Percentiles rank a stretch among this genome's conserved stretches.
Conservation (phyloP, 768 basidiomycete species). For the Leucocoprinus birnbaumii region DNA sequence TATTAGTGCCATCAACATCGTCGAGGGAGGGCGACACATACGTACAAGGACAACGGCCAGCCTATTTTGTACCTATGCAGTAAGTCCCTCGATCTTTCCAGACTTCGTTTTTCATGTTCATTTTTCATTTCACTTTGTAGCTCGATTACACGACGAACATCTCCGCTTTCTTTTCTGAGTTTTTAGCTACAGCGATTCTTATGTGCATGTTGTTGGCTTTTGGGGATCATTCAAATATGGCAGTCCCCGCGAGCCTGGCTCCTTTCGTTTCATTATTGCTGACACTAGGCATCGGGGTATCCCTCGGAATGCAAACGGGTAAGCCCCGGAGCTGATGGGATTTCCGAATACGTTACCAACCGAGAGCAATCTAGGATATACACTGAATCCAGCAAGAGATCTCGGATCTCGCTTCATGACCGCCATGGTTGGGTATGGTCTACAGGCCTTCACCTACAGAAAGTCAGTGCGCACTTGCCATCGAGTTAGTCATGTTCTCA, state of each 20-base stretch:
- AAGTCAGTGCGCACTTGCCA: slow-evolving; percentile 26
- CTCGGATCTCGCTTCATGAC: slow-evolving; percentile 67
- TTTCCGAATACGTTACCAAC: background rate
- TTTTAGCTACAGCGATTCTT: slow-evolving; percentile 53
- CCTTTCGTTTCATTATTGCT: slow-evolving; percentile 55
- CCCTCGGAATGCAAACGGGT: slow-evolving; percentile 62
- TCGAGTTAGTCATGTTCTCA: slow-evolving; percentile 15
- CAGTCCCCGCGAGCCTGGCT: slow-evolving; percentile 46
- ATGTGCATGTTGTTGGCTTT: slow-evolving; percentile 51
- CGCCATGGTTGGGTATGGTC: slow-evolving; percentile 70
- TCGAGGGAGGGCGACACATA: slow-evolving; percentile 52
- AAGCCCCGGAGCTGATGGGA: slow-evolving; percentile 10
- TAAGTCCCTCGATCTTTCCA: slow-evolving; percentile 28
- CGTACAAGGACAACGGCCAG: slow-evolving; percentile 58
- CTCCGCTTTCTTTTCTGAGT: slow-evolving; percentile 45
- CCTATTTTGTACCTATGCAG: slow-evolving; percentile 62
- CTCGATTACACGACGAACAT: slow-evolving; percentile 36
- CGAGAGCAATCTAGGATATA: slow-evolving; percentile 39
- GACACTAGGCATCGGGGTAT: slow-evolving; percentile 55
- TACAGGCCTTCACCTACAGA: slow-evolving; percentile 42
- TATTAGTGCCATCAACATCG: slow-evolving; percentile 61
- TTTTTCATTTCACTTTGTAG: slow-evolving; percentile 18
- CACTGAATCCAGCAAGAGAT: slow-evolving; percentile 72
- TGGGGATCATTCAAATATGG: slow-evolving; percentile 49
- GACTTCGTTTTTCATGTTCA: background rate